Conservation (phyloP, 202 grass and related monocot species). For the Digitaria exilis region DNA sequence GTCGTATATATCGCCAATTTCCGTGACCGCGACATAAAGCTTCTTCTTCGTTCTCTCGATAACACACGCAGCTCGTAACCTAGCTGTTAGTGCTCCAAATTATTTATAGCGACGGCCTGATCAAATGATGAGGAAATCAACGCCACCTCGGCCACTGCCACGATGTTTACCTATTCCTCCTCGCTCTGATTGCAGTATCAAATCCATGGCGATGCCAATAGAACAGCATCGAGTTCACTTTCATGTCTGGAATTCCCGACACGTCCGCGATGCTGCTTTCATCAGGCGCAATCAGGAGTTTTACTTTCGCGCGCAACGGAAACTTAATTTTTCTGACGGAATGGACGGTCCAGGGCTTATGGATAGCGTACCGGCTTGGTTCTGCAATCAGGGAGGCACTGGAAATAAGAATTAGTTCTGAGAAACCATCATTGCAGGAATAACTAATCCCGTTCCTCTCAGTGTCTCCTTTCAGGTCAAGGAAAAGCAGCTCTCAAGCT, state of each 20-base stretch:
- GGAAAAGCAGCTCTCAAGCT: slow-evolving; percentile 18
- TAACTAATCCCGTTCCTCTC: background rate
- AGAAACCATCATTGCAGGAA: background rate
- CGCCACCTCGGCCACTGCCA: background rate
- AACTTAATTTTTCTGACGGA: slow-evolving; percentile 30
- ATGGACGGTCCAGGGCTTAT: background rate
- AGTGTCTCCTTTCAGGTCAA: slow-evolving; percentile 25
- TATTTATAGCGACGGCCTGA: slow-evolving; percentile 25
- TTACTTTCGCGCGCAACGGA: slow-evolving; percentile 22
- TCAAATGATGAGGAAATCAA: slow-evolving; percentile 16
- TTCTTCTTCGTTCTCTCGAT: slow-evolving; percentile 6
- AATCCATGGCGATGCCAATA: too few relatives aligned
- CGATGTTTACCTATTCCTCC: background rate
- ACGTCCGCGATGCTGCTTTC: slow-evolving; percentile 24
- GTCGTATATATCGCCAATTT: slow-evolving; percentile 33
- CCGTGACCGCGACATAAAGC: slow-evolving; percentile 43
- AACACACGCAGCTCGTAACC: background rate
- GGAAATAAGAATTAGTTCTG: background rate
- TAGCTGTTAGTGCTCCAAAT: slow-evolving; percentile 26
- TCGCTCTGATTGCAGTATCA: slow-evolving; percentile 13
- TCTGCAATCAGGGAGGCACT: slow-evolving; percentile 15
- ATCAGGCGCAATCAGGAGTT: slow-evolving; percentile 42
- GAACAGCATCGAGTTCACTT: slow-evolving; percentile 1
- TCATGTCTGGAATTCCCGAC: background rate
- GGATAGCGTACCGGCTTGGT: slow-evolving; percentile 22